Base-by-base conservation (phyloP, 768 basidiomycete genomes). In the Mrakia frigida region DNA sequence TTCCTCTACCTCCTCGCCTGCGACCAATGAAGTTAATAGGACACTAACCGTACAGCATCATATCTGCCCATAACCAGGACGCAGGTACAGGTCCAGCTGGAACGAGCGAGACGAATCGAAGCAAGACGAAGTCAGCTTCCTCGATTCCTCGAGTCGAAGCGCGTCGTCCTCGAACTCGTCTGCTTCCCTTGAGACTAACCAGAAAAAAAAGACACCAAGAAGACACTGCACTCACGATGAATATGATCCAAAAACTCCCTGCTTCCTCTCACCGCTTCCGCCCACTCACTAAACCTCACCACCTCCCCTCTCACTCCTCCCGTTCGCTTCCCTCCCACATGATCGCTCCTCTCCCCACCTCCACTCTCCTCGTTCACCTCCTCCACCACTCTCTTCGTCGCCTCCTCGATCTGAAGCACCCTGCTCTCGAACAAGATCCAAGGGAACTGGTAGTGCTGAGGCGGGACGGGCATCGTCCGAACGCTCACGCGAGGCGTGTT, bases 41-140 rank as follows among this genome's bases (percentile, higher is more conserved):
- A 53, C 41, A 72, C 74, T 23, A n/a, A 78, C 77, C 77, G 50
- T 78, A 74, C 7, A 78, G 74, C 60, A 75, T 61, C 70, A 70
- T 67, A 33, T 78, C 77, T 14, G 69, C 74, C 77, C 77, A 78
- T 3, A 75, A 23, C 77, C 77, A 78, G 28, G 74, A 75, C 35
- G 59, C 77, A 28, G 56, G 56, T n/a, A 56, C n/a, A 6, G 56
- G 56, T 10, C 56, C 56, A 28, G 56, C 56, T 56, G 56, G 9
- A 18, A 46, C 56, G 56, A 25, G 25, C 23, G 53, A 53, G 1
- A n/a, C 53, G 53, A 53, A 28, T 9, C 5, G 52, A 53, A 28
- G 28, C 11, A 56, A 56, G 56, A n/a, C 9, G 28, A 9, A 25
- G 25, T 56, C n/a, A 56, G 56, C 13, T 56, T n/a, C n/a, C 25